phyloP scores from a whole-genome alignment of 495 filamentous ascomycete species.

The Geopyxis carbonaria region DNA sequence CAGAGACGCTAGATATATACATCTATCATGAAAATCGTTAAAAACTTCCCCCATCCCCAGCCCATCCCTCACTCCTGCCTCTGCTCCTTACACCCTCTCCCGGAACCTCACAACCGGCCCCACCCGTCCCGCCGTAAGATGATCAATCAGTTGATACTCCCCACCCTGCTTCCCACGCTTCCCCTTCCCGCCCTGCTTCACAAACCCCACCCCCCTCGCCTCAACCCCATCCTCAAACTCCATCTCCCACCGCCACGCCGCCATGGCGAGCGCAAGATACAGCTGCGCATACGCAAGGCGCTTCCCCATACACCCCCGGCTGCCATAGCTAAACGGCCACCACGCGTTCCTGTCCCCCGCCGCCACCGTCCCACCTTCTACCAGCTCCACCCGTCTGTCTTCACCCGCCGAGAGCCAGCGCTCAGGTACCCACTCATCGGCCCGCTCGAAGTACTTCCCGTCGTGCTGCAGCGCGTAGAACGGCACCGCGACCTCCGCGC shows the following conservation, averaged over 20 bases:
- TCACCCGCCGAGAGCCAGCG: constrained; percentile 25
- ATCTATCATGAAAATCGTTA: no score
- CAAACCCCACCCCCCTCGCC: constrained; percentile 18
- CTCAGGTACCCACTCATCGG: constrained; percentile 31
- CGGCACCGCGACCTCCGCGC: constrained; percentile 36
- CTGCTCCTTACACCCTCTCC: no score
- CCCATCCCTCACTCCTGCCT: no score
- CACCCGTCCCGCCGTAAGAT: constrained; percentile 23
- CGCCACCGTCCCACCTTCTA: no score
- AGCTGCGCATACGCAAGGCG: constrained; percentile 41
- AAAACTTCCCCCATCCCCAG: no score
- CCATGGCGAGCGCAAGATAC: constrained; percentile 33
- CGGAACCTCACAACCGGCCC: constrained; percentile 12
- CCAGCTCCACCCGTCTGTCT: no score
- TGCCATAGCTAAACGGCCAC: constrained; percentile 41
- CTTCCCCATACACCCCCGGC: constrained; percentile 41
- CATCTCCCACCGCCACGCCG: constrained; percentile 27
- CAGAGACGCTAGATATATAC: no score
- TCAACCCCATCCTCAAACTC: constrained; percentile 16
- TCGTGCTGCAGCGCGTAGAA: constrained; percentile 43
- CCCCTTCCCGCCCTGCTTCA: no score
- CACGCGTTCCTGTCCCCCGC: no score
- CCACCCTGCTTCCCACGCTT: no score
- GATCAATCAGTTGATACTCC: no score
- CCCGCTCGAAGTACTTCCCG: constrained; percentile 35